Percentiles rank a stretch among this genome's conserved stretches.
Evolutionary conservation across 129 eudicot species (phyloP).

Genomic region (Pseudognaphalium luteoalbum): DNA sequence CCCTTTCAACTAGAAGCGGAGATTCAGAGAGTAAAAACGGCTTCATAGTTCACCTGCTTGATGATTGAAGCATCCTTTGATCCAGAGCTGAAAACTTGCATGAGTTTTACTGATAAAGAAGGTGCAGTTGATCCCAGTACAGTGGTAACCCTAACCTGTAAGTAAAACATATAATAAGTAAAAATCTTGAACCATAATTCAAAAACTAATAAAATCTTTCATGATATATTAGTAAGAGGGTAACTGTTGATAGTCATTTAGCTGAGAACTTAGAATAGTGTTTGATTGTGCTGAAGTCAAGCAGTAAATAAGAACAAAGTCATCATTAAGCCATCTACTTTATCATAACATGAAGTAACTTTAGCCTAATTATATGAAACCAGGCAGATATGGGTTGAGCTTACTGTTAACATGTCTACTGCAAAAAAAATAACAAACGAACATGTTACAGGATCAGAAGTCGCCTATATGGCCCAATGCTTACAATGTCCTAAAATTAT

Average conservation of each 20-base stretch:
- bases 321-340: too few relatives aligned
- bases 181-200: neutral
- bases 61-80: slow-evolving; percentile 74
- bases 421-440: too few relatives aligned
- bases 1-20: neutral
- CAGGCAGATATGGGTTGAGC: too few relatives aligned
- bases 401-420: too few relatives aligned
- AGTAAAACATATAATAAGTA: slow-evolving; percentile 23
- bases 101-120: slow-evolving; percentile 75
- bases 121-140: slow-evolving; percentile 74
- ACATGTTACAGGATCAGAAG: too few relatives aligned
- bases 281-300: neutral
- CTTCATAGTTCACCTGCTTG: slow-evolving; percentile 53
- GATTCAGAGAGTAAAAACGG: neutral
- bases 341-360: too few relatives aligned
- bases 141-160: slow-evolving; percentile 70
- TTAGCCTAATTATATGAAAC: too few relatives aligned
- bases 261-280: neutral
- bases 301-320: too few relatives aligned
- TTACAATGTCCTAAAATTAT: too few relatives aligned
- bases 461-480: too few relatives aligned
- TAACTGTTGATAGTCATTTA: neutral
- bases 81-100: slow-evolving; percentile 67
- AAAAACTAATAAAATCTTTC: neutral
- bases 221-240: neutral